These are phyloP conservation scores for Osmanthus fragrans DNA, from an alignment of 257 asterid species.

Conservation along the genomic window DNA sequence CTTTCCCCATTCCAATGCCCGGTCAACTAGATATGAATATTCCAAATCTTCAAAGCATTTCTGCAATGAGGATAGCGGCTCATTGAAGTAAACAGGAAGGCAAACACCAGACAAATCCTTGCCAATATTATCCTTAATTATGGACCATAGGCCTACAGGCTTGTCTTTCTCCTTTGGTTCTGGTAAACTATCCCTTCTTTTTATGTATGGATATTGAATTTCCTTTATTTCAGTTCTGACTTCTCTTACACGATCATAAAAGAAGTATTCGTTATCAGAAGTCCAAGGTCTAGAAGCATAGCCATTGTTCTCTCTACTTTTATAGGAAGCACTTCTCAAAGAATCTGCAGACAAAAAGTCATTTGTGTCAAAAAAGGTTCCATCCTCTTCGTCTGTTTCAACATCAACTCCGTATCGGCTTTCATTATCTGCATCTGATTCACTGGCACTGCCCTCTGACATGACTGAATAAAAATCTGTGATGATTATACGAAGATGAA, in stretches of 20 bases:
- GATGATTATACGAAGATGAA: conserved; percentile 18
- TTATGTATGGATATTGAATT: conserved; percentile 64
- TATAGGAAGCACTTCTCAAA: conserved; percentile 85
- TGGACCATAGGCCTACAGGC: conserved; percentile 97
- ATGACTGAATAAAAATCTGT: conserved; percentile 93
- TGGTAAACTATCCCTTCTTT: conserved; percentile 81
- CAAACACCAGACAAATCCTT: conserved; percentile 99
- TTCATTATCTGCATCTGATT: conserved; percentile 90
- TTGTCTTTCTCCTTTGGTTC: conserved; percentile 97
- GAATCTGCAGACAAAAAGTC: conserved; percentile 86
- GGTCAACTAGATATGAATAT: conserved; percentile 89
- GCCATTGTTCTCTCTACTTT: conserved; percentile 78
- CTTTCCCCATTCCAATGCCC: conserved; percentile 90
- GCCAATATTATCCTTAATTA: conserved; percentile 97
- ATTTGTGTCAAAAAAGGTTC: conserved; percentile 80
- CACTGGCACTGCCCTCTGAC: conserved; percentile 95
- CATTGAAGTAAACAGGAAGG: conserved; percentile 97
- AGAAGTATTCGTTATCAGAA: conserved; percentile 57
- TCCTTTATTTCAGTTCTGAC: conserved; percentile 52
- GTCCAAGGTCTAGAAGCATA: conserved; percentile 54
- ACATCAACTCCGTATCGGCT: conserved; percentile 77
- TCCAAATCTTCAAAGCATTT: conserved; percentile 99
- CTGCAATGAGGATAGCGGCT: conserved; percentile 95
- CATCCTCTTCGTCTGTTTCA: conserved; percentile 93
- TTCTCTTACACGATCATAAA: conserved; percentile 59